Evolutionary conservation across 164 flowering plant species (phyloP).

Genomic region (Brasenia schreberi): DNA sequence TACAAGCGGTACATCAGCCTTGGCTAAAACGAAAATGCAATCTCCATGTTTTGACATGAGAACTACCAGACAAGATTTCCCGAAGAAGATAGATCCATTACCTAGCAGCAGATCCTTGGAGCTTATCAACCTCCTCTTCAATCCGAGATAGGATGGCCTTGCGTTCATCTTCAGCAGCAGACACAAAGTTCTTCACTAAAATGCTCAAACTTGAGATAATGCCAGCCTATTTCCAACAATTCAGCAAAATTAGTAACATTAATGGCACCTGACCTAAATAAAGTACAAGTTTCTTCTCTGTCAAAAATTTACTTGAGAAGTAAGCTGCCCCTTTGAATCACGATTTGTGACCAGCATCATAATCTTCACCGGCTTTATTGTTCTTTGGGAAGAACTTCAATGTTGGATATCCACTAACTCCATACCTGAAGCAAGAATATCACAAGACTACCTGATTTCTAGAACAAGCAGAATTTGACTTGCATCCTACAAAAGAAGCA

Average conservation of each 20-base stretch:
- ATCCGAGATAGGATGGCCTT: constrained; percentile 38
- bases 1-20: no score
- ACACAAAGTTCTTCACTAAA: constrained; percentile 73
- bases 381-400: constrained; percentile 87
- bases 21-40: no score
- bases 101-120: constrained; percentile 67
- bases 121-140: constrained; percentile 73
- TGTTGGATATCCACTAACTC: constrained; percentile 86
- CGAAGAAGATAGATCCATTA: no score
- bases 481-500: no score
- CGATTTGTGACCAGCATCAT: constrained; percentile 90
- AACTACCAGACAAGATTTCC: no score
- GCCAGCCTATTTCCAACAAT: constrained; percentile 59
- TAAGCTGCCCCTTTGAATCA: constrained; percentile 76
- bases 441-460: no score
- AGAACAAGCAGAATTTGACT: no score
- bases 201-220: constrained; percentile 37
- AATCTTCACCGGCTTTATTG: constrained; percentile 94
- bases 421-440: constrained; percentile 48
- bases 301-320: constrained; percentile 45
- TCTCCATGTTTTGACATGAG: no score
- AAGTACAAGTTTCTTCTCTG: not conserved
- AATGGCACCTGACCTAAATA: not conserved
- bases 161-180: constrained; percentile 57
- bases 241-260: not conserved